Base-by-base conservation (phyloP, 306 rosid genomes). In the Corylus heterophylla region DNA sequence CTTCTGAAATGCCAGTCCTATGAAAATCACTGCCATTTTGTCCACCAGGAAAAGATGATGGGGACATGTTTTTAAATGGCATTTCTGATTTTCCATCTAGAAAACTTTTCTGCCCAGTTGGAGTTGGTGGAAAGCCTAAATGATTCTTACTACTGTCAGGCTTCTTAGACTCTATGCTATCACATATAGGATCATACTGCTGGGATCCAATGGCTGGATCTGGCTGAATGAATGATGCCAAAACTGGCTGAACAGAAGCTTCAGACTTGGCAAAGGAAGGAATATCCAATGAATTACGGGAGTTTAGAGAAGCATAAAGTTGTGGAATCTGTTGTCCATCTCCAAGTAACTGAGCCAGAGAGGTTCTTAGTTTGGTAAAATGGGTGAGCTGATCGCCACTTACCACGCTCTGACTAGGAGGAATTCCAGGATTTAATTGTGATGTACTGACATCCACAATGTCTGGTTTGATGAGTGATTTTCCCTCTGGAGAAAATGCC, bases 281-380 rank as follows among this genome's bases (percentile, higher is more conserved):
- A 31, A 77, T 29, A 44, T 69, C 89, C 79, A 79, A 69, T 47
- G 85, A 70, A 78, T 75, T 84, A 5, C 86, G 89, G 76, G 97
- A 78, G 85, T 76, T 89, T 71, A 91, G 78, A 74, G 98, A 88
- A 79, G 96, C 88, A 82, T 90, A 91, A 79, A 91, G 82, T 80
- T 90, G 90, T 6, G 97, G 97, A 78, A 89, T 88, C 80, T 89
- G 96, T 83, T 87, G 94, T 39, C 89, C 88, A 78, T 86, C 76
- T 79, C 92, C 99, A 76, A 96, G 89, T 48, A 90, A 79, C 76
- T 93, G 97, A 63, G 90, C 98, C 75, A 96, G 86, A 77, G 99
- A 96, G 69, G 89, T 95, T 27, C 98, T 89, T 68, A 95, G 93
- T 76, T 84, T 85, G 58, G 83, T 84, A 49, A 95, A 86, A 51